These are phyloP conservation scores for Pseudogymnoascus sp. DNA, from an alignment of 2,329 filamentous ascomycete genomes.

Conservation along the genomic window DNA sequence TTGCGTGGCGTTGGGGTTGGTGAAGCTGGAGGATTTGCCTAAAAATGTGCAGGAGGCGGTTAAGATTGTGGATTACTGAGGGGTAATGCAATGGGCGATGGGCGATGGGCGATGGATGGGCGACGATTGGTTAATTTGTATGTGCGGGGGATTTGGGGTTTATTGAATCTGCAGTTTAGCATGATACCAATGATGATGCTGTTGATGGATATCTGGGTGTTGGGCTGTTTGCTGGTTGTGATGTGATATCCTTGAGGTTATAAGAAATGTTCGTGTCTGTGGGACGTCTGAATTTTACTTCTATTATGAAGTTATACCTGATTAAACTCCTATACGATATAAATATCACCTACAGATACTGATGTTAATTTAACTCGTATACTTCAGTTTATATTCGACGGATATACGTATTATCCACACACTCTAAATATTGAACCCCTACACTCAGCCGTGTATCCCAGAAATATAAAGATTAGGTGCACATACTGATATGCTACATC, in stretches of 20 bases:
- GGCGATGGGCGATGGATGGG: too few relatives aligned
- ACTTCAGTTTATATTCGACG: too few relatives aligned
- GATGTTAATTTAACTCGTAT: too few relatives aligned
- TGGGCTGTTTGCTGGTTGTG: neutral
- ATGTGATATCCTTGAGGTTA: neutral
- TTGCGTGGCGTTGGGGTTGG: conserved; percentile 66
- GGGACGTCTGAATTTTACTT: neutral
- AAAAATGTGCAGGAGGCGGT: conserved; percentile 52
- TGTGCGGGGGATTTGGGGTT: neutral
- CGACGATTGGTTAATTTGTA: neutral
- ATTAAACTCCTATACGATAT: neutral
- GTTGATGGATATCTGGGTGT: neutral
- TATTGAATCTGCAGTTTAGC: neutral
- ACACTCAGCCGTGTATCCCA: neutral
- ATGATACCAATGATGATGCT: neutral
- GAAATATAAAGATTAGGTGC: neutral
- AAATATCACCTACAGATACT: neutral
- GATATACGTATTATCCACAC: too few relatives aligned
- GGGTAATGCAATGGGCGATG: neutral
- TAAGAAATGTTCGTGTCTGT: neutral
- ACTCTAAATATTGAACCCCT: too few relatives aligned
- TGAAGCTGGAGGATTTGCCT: conserved; percentile 68
- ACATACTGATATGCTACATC: too few relatives aligned
- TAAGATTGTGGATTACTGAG: conserved; percentile 60
- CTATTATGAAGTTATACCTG: neutral